phyloP scores from a whole-genome alignment of 768 basidiomycete genomes.

The Clavulina sp. region DNA sequence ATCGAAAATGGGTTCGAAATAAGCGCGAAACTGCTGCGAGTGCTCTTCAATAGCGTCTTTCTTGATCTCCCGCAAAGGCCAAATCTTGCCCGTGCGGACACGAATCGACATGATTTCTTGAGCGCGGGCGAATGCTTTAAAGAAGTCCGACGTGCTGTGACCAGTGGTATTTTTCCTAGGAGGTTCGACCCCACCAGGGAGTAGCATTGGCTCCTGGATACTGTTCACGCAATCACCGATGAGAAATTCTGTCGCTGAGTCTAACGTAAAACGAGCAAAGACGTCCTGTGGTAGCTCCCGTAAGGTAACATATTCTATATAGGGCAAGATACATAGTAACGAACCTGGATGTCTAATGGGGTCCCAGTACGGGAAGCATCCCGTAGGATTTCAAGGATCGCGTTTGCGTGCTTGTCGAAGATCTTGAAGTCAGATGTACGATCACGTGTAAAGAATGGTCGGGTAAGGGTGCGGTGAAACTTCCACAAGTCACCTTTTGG shows the following conservation, averaged over 20 bases:
- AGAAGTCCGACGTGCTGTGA: background rate
- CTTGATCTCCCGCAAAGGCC: too few relatives aligned
- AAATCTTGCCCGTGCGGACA: too few relatives aligned
- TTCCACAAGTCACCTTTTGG: conserved; percentile 44
- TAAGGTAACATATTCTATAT: background rate
- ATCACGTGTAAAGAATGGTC: conserved; percentile 51
- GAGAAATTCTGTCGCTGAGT: conserved; percentile 47
- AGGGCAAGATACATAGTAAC: conserved; percentile 9
- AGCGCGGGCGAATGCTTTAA: background rate
- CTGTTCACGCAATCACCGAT: conserved; percentile 41
- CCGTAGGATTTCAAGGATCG: conserved; percentile 24
- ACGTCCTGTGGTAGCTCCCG: conserved; percentile 21
- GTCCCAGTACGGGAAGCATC: conserved; percentile 28
- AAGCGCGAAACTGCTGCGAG: background rate
- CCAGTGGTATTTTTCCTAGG: background rate
- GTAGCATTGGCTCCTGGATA: conserved; percentile 27
- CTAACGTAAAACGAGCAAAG: conserved; percentile 44
- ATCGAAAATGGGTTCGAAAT: background rate
- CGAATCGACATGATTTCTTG: too few relatives aligned
- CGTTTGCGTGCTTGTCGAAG: conserved; percentile 33
- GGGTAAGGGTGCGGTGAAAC: conserved; percentile 52
- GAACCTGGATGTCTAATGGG: conserved; percentile 41
- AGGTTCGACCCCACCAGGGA: background rate
- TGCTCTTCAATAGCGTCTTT: too few relatives aligned
- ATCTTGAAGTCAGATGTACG: conserved; percentile 44